Evolutionary conservation across 345 rosid genomes (phyloP), one percentile per base, ranked within the genome.

Genomic region (Passiflora organensis): DNA sequence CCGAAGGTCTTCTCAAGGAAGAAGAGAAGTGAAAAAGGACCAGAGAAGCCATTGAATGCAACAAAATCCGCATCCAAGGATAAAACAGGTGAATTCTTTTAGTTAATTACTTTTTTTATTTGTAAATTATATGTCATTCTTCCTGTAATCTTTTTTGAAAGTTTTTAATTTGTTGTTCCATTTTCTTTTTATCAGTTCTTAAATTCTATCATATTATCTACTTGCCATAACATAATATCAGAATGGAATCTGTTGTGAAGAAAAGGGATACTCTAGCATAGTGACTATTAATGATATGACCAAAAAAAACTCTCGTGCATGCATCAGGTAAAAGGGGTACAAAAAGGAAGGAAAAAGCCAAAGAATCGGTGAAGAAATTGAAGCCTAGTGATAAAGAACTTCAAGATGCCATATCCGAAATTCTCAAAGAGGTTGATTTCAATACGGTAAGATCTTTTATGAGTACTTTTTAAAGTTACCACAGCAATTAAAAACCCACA

Each of bases 351-450:
- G 82, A 66, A 55, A 82, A 76, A 64, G 72, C 65, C 51, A 74
- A 74, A 71, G 76, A 56, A 44, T 76, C 75, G 62, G 83, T 69
- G 48, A 65, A 65, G 66, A 73, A 72, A 57, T 28, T 32, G 51
- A 58, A 21, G 47, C 95, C 85, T 43, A 80, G 71, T 48, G 82
- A 82, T 67, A 70, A 65, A 16, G 86, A 80, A 66, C 80, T 91
- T 28, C 79, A 88, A 70, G 73, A 64, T 69, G 84, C 89, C 38
- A 81, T 80, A 34, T 64, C 81, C 71, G 87, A 79, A 71, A 86
- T 81, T 70, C 84, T 90, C n/a, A 81, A 81, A 64, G 76, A 72
- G 53, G 96, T 90, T 65, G 96, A 90, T 73, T 90, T 90, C 69
- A 85, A 83, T 59, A 90, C 91, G 53, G 96, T 90, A 59, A 68